Conservation (phyloP, 148 eudicot genomes). For the Linanthus parryae region DNA sequence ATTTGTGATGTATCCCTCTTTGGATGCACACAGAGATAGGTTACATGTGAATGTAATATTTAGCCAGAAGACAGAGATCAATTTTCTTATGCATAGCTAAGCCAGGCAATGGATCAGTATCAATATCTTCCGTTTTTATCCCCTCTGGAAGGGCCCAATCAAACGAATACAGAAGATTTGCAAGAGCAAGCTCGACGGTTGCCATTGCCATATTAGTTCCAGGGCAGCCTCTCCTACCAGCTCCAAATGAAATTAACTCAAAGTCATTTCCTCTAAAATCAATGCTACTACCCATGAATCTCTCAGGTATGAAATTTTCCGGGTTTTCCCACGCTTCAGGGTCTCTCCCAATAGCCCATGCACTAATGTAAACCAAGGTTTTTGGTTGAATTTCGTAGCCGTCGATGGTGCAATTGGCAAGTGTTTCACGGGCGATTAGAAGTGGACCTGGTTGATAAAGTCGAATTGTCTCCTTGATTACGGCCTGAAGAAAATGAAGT, state of each 20-base stretch:
- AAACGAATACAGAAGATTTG: background rate
- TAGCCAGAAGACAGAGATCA: background rate
- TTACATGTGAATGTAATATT: no score
- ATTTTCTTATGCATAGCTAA: background rate
- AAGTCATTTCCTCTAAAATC: conserved; percentile 6
- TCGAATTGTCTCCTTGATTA: conserved; percentile 9
- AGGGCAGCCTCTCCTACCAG: conserved; percentile 13
- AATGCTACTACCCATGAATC: background rate
- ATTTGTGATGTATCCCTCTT: no score
- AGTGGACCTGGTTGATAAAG: conserved; percentile 3
- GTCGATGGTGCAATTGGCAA: background rate
- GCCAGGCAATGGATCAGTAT: background rate
- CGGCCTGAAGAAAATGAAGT: conserved; percentile 3
- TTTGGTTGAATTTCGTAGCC: conserved; percentile 8
- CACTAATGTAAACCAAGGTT: conserved; percentile 10
- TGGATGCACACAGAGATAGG: no score
- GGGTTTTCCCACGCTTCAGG: conserved; percentile 11
- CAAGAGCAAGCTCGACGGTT: conserved; percentile 3
- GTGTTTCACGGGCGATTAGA: conserved; percentile 3
- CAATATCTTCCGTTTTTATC: conserved; percentile 2
- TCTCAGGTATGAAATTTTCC: conserved; percentile 5
- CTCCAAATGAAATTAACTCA: conserved; percentile 9
- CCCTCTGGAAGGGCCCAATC: conserved; percentile 4
- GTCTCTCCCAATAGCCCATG: no score
- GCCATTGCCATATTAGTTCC: background rate